Base-by-base conservation (phyloP, 2,329 filamentous ascomycete species). In the Microsporum canis region DNA sequence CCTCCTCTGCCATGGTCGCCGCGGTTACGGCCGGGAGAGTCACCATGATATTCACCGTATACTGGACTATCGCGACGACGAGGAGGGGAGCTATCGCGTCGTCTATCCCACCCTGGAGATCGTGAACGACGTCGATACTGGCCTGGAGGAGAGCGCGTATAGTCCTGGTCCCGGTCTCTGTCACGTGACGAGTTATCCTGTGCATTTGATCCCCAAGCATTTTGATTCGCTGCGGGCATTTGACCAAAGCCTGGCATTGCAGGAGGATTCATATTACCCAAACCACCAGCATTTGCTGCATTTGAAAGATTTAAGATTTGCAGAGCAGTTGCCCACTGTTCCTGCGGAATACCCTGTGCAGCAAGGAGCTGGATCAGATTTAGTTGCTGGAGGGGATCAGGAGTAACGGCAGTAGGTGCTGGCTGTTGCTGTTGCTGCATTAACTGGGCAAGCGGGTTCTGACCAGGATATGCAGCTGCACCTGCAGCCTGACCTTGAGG, bases 31-130 rank as follows among this genome's bases (percentile, higher is more conserved):
- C 82, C 82, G 39, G 84, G 83, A 17, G 85, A 86, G 69, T 86
- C 84, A 63, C 83, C 86, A 63, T 88, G 86, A 75, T 89, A 92
- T 60, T 87, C 84, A 63, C 84, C 86, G 74, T 86, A 88, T 5
- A 85, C 84, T 60, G 86, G 86, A 67, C 88, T 89, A 68, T 83
- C 81, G 62, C 83, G 81, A 66, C 83, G 82, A 66, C 81, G 79
- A 59, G 80, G 79, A 36, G 81, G 86, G 60, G 86, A 85, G 63
- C 83, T 81, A 63, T 84, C 84, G 64, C 82, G 79, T 67, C 85
- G 85, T 80, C 88, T 88, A 66, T 84, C 84, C 69, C 85, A 87
- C 62, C 86, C 85, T 58, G 91, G 89, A 65, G 91, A 95, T 43
- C 88, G 84, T 36, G 88, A 92, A 59, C 91, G 84, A 63, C 88